These are phyloP conservation scores for Rosa lucieae DNA, from an alignment of 306 rosid genomes.

Conservation along the genomic window DNA sequence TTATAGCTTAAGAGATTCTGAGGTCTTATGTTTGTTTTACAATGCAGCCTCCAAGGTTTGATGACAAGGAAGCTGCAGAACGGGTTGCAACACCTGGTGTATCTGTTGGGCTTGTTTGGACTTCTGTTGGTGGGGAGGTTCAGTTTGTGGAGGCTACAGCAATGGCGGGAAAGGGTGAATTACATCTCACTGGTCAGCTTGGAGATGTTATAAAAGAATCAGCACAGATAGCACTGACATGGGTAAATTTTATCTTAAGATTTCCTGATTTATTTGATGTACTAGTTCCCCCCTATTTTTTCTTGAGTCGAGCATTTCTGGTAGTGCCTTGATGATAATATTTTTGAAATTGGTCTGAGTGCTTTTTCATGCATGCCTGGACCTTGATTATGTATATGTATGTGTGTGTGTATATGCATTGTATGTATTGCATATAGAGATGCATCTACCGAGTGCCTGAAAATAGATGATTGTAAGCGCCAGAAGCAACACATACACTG, in stretches of 20 bases:
- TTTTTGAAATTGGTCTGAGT: not conserved
- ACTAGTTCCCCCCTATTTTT: conserved; percentile 9
- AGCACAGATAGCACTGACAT: conserved; percentile 94
- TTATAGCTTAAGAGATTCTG: not conserved
- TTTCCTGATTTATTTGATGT: conserved; percentile 19
- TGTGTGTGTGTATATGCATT: too few relatives aligned
- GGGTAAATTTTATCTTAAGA: conserved; percentile 57
- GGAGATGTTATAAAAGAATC: conserved; percentile 99
- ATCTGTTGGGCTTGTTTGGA: conserved; percentile 97
- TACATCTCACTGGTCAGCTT: conserved; percentile 97
- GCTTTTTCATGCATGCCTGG: not conserved
- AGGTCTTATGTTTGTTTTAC: conserved; percentile 4
- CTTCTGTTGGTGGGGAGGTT: conserved; percentile 96
- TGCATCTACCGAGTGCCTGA: not conserved
- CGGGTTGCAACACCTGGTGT: conserved; percentile 81
- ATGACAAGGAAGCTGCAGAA: conserved; percentile 85
- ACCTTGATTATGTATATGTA: too few relatives aligned
- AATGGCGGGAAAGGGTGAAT: conserved; percentile 89
- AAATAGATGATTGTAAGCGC: not conserved
- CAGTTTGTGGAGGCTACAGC: conserved; percentile 97
- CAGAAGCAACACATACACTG: not conserved
- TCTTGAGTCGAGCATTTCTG: conserved; percentile 6
- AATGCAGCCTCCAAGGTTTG: conserved; percentile 92
- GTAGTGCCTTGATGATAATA: not conserved
- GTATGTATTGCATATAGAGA: too few relatives aligned